Conservation (phyloP, 495 filamentous ascomycete species). For the Melanomma pulvis-pyrius region DNA sequence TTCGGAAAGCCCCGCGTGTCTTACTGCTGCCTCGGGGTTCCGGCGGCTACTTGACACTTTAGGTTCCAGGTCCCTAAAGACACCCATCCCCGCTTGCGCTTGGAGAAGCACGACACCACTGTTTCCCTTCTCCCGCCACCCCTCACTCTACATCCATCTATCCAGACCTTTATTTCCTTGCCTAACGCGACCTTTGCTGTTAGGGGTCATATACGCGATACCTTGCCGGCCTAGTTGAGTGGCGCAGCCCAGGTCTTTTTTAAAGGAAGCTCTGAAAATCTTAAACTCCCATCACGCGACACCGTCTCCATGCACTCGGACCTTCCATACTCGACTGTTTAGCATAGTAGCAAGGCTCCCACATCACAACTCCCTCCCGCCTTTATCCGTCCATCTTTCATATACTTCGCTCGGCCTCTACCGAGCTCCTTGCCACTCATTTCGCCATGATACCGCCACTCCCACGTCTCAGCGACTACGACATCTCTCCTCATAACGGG, state of each 20-base stretch:
- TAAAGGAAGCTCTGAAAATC: neutral
- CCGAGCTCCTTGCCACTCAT: neutral
- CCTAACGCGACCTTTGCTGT: neutral
- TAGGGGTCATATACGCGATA: neutral
- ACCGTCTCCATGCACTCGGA: neutral
- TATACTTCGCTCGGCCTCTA: neutral
- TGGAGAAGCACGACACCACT: constrained; percentile 8
- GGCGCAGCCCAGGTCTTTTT: constrained; percentile 28
- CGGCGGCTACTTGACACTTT: neutral
- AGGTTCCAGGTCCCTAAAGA: neutral
- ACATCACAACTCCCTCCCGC: neutral
- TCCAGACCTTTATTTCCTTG: neutral
- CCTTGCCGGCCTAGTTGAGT: neutral
- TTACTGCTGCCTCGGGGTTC: neutral
- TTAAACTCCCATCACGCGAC: constrained; percentile 29
- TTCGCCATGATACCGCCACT: constrained; percentile 77
- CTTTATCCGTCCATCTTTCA: neutral
- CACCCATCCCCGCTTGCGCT: constrained; percentile 7
- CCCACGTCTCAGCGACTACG: constrained; percentile 78
- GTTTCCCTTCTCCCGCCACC: constrained; percentile 12
- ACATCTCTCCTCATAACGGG: constrained; percentile 80
- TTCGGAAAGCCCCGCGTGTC: neutral
- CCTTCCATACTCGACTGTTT: neutral
- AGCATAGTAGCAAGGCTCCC: neutral
- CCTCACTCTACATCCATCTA: neutral